Evolutionary conservation across 148 eudicot genomes (phyloP).

Genomic region (Mesembryanthemum crystallinum): DNA sequence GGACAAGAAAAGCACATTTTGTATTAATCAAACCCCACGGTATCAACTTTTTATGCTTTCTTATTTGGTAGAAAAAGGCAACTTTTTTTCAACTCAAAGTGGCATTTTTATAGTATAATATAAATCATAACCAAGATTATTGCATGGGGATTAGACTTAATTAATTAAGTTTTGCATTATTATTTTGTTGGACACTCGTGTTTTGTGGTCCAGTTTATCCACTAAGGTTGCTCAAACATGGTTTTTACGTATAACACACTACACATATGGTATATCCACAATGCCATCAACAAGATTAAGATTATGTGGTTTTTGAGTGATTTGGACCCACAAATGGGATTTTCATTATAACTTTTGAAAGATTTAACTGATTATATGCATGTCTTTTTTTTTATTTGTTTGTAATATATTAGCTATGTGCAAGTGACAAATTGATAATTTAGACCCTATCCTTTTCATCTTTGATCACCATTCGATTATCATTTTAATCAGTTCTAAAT

Average conservation of each 20-base stretch:
- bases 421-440: too few relatives aligned
- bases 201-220: constrained; percentile 4
- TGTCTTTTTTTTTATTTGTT: too few relatives aligned
- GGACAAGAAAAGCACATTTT: constrained; percentile 12
- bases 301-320: neutral
- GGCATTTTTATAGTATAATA: neutral
- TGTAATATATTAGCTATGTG: too few relatives aligned
- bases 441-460: too few relatives aligned
- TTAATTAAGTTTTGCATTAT: neutral
- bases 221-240: constrained; percentile 1
- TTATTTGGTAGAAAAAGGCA: neutral
- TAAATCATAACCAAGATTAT: too few relatives aligned
- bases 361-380: too few relatives aligned
- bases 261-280: neutral
- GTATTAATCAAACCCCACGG: neutral
- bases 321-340: too few relatives aligned
- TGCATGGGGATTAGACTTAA: neutral
- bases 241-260: neutral
- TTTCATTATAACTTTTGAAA: too few relatives aligned
- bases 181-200: neutral
- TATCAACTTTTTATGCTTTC: neutral
- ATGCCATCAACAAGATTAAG: neutral
- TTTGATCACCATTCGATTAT: too few relatives aligned
- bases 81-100: neutral
- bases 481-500: too few relatives aligned